Percentiles rank a stretch among this genome's conserved stretches.
Evolutionary conservation across 2,329 filamentous ascomycete genomes (phyloP).

Genomic region (Botrytis fabae): DNA sequence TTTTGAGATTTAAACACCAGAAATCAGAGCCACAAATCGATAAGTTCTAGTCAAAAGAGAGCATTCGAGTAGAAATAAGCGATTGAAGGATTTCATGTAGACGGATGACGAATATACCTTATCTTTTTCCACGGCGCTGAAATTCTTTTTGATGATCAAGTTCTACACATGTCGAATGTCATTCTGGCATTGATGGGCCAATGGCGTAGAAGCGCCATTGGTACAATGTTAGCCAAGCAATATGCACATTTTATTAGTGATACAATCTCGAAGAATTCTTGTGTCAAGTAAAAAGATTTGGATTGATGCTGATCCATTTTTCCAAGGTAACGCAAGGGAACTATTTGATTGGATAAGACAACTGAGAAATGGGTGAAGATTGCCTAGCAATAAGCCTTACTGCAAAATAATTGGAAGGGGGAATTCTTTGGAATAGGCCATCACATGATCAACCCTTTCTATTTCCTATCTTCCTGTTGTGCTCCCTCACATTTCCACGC

Average conservation of each 20-base stretch:
- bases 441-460: conserved; percentile 28
- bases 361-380: neutral
- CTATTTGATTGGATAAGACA: conserved; percentile 11
- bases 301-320: conserved; percentile 22
- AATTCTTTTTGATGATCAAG: neutral
- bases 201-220: conserved; percentile 14
- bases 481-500: conserved; percentile 29
- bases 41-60: conserved; percentile 8
- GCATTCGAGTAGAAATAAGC: conserved; percentile 15
- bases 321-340: conserved; percentile 20
- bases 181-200: conserved; percentile 18
- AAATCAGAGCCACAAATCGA: conserved; percentile 19
- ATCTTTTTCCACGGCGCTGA: conserved; percentile 8
- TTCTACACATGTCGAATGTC: conserved; percentile 20
- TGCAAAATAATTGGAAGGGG: conserved; percentile 10
- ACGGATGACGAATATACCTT: conserved; percentile 22
- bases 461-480: conserved; percentile 24
- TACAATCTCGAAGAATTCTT: conserved; percentile 23
- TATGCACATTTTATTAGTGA: conserved; percentile 23
- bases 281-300: conserved; percentile 12
- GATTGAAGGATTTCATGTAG: conserved; percentile 23
- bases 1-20: conserved; percentile 19
- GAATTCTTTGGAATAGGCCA: conserved; percentile 10
- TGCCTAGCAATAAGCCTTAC: conserved; percentile 14
- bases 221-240: conserved; percentile 8